Conservation (phyloP, 768 basidiomycete genomes). For the Collybia sordida region DNA sequence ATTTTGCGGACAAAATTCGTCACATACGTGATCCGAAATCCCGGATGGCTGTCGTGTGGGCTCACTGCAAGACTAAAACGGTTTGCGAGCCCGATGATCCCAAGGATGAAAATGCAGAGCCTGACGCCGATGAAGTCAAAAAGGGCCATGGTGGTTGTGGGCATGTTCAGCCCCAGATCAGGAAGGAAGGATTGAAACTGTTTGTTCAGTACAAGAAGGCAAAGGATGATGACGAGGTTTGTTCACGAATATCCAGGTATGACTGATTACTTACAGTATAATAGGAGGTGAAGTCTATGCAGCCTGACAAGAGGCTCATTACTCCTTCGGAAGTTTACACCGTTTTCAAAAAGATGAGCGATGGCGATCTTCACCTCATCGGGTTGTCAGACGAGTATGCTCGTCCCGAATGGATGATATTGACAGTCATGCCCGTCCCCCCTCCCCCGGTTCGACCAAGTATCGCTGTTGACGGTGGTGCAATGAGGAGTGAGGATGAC, state of each 20-base stretch:
- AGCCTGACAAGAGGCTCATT: constrained; percentile 81
- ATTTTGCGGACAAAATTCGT: constrained; percentile 84
- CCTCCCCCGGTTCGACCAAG: constrained; percentile 98
- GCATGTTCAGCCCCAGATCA: constrained; percentile 81
- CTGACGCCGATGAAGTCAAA: constrained; percentile 70
- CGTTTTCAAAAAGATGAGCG: constrained; percentile 93
- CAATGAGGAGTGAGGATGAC: constrained; percentile 97
- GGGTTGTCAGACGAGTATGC: constrained; percentile 96
- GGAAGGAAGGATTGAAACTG: constrained; percentile 94
- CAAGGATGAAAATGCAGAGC: constrained; percentile 80
- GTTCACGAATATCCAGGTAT: constrained; percentile 25
- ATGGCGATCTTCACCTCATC: constrained; percentile 82
- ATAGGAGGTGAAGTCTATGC: constrained; percentile 77
- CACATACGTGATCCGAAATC: constrained; percentile 84
- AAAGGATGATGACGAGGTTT: constrained; percentile 94
- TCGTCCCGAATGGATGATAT: constrained; percentile 99
- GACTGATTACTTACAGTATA: constrained; percentile 14
- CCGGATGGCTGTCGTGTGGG: constrained; percentile 86
- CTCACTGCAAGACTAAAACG: constrained; percentile 85
- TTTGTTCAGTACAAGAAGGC: constrained; percentile 92
- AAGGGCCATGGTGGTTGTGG: constrained; percentile 98
- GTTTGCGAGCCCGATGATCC: constrained; percentile 86
- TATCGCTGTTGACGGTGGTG: constrained; percentile 95
- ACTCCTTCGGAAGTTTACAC: constrained; percentile 89
- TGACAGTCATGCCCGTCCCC: constrained; percentile 96